Conservation (phyloP, 192 early-diverging fungal species). For the Coemansia sp. region DNA sequence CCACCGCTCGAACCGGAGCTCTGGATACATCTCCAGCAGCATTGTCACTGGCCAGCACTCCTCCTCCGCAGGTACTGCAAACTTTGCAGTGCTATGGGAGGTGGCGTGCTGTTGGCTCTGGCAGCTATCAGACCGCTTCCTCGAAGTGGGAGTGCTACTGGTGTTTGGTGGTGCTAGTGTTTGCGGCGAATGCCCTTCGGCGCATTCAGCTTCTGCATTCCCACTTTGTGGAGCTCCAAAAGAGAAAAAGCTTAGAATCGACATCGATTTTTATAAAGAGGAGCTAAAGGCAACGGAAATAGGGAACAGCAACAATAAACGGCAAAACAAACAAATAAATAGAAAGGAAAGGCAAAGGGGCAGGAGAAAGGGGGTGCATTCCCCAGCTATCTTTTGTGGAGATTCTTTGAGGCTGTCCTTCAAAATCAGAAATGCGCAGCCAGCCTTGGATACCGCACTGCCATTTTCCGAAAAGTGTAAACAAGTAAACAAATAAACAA, state of each 20-base stretch:
- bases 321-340: not conserved
- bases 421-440: not conserved
- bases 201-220: not conserved
- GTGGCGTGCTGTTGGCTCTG: constrained; percentile 3
- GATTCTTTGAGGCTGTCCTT: no score
- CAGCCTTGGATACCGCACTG: no score
- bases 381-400: not conserved
- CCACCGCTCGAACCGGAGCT: constrained; percentile 48
- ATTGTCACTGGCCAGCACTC: constrained; percentile 39
- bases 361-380: not conserved
- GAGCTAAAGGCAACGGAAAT: no score
- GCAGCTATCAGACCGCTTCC: not conserved
- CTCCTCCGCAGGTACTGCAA: constrained; percentile 33
- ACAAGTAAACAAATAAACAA: not conserved
- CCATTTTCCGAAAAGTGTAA: not conserved
- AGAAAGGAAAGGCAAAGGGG: not conserved
- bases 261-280: not conserved
- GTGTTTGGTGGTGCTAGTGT: constrained; percentile 5
- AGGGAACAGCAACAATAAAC: not conserved
- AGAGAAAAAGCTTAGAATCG: not conserved
- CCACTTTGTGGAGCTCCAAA: not conserved
- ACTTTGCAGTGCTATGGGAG: constrained; percentile 23
- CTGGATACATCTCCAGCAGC: constrained; percentile 37
- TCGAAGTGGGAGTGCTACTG: not conserved
- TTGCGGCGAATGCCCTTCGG: not conserved